phyloP scores from a whole-genome alignment of 73 alveolate species.

The Effrenium voratum region DNA sequence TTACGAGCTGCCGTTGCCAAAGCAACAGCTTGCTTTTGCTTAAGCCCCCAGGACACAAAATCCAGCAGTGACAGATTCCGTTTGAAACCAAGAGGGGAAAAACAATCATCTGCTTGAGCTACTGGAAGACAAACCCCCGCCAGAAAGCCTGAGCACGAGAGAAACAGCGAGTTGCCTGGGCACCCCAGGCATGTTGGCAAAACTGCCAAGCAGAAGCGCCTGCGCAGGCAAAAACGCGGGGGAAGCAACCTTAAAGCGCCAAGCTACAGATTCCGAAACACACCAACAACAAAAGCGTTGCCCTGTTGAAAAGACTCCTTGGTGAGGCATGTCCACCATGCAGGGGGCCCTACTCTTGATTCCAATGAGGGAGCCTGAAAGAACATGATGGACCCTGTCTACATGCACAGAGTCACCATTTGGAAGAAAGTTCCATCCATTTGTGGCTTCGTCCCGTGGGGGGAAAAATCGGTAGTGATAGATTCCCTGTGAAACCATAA shows the following conservation, averaged over 20 bases:
- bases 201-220: conserved; percentile 61
- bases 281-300: neutral
- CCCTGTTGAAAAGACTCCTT: neutral
- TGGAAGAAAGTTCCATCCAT: too few relatives aligned
- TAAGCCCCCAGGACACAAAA: neutral
- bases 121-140: neutral
- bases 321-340: neutral
- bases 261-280: neutral
- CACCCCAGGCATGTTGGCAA: conserved; percentile 40
- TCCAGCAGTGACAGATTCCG: neutral
- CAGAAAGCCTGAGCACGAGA: neutral
- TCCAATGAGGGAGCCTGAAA: neutral
- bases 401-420: too few relatives aligned
- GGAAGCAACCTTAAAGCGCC: neutral
- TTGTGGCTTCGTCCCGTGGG: too few relatives aligned
- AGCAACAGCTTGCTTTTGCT: neutral
- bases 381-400: too few relatives aligned
- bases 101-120: neutral
- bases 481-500: too few relatives aligned
- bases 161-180: neutral
- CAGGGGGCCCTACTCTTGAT: neutral
- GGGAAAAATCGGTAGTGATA: too few relatives aligned
- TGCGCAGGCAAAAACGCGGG: neutral
- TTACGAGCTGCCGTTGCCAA: too few relatives aligned
- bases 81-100: neutral